A percentile compares a stretch with the other conserved stretches of the same genome.
phyloP scores from a whole-genome alignment of 1,284 basidiomycete genomes.

The Ganoderma multipileum region DNA sequence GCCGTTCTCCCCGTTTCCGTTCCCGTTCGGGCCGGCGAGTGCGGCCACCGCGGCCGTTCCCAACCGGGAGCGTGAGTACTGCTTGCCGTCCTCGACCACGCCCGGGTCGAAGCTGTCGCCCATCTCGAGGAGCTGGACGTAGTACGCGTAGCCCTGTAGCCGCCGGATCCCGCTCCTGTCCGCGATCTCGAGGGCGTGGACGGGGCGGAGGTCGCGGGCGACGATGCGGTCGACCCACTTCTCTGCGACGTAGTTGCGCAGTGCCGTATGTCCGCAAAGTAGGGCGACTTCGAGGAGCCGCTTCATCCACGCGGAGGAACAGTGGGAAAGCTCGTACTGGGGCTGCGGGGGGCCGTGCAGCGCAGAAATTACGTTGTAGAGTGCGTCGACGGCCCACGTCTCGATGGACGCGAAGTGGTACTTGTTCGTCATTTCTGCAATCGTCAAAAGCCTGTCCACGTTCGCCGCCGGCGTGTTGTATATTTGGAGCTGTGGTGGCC shows the following conservation, averaged over 20 bases:
- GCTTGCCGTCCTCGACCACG: constrained; percentile 25
- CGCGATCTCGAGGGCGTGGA: constrained; percentile 38
- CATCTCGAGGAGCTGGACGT: constrained; percentile 39
- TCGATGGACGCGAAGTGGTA: constrained; percentile 42
- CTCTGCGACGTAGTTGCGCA: constrained; percentile 36
- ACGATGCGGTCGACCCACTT: constrained; percentile 37
- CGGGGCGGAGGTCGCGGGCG: constrained; percentile 30
- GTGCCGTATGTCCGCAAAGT: constrained; percentile 36
- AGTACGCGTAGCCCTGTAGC: constrained; percentile 40
- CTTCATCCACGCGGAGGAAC: constrained; percentile 33
- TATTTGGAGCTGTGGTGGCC: constrained; percentile 38
- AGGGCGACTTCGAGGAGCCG: constrained; percentile 41
- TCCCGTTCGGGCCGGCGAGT: constrained; percentile 11
- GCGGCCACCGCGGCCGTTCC: constrained; percentile 3
- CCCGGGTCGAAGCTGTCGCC: constrained; percentile 29
- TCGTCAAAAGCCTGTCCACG: constrained; percentile 37
- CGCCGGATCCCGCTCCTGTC: constrained; percentile 32
- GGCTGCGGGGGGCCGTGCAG: constrained; percentile 29
- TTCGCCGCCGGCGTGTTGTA: constrained; percentile 31
- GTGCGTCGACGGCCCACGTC: constrained; percentile 39
- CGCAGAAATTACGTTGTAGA: constrained; percentile 35
- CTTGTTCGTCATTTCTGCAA: constrained; percentile 42
- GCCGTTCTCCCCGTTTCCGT: not conserved
- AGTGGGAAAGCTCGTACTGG: constrained; percentile 20
- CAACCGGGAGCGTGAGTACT: constrained; percentile 18